These are phyloP conservation scores for Fusarium compactum DNA, from an alignment of 2,329 filamentous ascomycete genomes.

Conservation along the genomic window DNA sequence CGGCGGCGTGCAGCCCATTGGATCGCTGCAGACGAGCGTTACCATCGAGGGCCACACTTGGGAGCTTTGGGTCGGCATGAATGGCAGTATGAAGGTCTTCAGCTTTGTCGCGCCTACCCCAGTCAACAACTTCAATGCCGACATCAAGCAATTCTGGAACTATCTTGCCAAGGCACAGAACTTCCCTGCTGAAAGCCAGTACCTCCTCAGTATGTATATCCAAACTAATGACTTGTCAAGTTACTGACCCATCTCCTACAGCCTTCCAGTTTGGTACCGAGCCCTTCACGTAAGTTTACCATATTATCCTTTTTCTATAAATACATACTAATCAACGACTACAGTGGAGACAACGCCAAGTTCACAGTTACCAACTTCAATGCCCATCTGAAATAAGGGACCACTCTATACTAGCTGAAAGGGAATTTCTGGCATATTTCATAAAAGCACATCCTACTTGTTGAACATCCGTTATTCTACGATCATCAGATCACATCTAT, in stretches of 20 bases:
- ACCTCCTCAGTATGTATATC: conserved; percentile 16
- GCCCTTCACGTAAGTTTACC: conserved; percentile 7
- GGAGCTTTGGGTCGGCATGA: conserved; percentile 18
- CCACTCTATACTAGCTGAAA: background rate
- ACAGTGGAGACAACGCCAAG: conserved; percentile 1
- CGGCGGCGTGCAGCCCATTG: conserved; percentile 6
- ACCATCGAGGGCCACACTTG: conserved; percentile 12
- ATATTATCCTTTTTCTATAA: no score
- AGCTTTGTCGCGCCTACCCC: conserved; percentile 13
- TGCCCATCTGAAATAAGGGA: background rate
- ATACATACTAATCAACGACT: background rate
- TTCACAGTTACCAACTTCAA: conserved; percentile 22
- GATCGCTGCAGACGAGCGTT: background rate
- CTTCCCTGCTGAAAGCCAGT: conserved; percentile 5
- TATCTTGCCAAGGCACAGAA: conserved; percentile 4
- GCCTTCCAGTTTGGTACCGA: conserved; percentile 21
- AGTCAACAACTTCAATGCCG: conserved; percentile 20
- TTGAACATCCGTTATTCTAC: background rate
- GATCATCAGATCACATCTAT: background rate
- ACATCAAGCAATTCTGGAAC: conserved; percentile 25
- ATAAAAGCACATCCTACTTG: background rate
- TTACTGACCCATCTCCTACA: background rate
- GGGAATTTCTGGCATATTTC: accelerated
- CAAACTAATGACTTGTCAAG: accelerated
- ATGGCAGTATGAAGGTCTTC: conserved; percentile 25